Conservation (phyloP, 75 land plant genomes). For the Cryptomeria japonica region DNA sequence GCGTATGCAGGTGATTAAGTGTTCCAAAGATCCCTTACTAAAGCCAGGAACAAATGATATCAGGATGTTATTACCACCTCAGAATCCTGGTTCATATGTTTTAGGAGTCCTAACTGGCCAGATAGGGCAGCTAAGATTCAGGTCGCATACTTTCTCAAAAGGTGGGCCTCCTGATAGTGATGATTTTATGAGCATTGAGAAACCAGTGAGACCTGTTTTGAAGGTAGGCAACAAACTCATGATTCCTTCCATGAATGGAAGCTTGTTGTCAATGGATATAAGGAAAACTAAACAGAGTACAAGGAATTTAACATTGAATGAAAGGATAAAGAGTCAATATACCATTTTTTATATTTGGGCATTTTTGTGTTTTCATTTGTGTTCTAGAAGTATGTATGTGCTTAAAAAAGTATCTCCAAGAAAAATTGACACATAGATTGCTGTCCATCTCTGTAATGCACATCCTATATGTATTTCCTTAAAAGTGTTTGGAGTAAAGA, state of each 20-base stretch:
- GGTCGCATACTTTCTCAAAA: slow-evolving; percentile 94
- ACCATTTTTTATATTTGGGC: background rate
- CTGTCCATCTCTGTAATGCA: background rate
- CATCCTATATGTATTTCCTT: background rate
- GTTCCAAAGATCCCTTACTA: slow-evolving; percentile 56
- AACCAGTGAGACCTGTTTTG: slow-evolving; percentile 85
- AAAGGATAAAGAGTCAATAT: background rate
- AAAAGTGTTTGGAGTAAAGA: background rate
- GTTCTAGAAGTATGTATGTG: background rate
- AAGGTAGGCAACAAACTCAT: slow-evolving; percentile 46
- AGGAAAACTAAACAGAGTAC: background rate
- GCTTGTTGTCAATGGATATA: background rate
- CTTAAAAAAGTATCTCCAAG: background rate
- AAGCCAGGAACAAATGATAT: slow-evolving; percentile 86
- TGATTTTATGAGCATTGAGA: slow-evolving; percentile 94
- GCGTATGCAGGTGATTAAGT: slow-evolving; percentile 63
- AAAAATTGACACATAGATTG: background rate
- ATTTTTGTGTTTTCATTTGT: background rate
- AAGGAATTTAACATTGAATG: background rate
- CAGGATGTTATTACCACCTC: slow-evolving; percentile 71
- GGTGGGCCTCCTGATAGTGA: slow-evolving; percentile 90
- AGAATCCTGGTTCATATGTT: slow-evolving; percentile 93
- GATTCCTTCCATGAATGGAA: background rate
- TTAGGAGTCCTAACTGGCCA: slow-evolving; percentile 93
- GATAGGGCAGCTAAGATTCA: slow-evolving; percentile 77